Evolutionary conservation across 2,329 filamentous ascomycete species (phyloP).

Genomic region (Elsinoe arachidis): DNA sequence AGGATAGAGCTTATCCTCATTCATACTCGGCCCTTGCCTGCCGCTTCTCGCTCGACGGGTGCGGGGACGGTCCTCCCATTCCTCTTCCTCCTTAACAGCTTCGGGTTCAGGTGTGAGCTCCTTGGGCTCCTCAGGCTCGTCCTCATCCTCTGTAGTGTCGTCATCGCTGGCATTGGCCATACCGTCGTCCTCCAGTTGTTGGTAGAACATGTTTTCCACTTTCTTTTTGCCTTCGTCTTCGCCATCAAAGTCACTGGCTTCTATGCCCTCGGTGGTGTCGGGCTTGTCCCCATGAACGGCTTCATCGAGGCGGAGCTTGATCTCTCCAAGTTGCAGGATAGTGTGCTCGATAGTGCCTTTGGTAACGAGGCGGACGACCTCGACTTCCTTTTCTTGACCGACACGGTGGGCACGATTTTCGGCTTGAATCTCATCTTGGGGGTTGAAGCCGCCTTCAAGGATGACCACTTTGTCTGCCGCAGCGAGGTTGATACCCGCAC

Average conservation of each 20-base stretch:
- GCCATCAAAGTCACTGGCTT: background rate
- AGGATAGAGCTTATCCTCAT: background rate
- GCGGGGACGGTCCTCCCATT: background rate
- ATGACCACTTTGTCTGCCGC: conserved; percentile 96
- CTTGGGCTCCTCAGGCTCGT: background rate
- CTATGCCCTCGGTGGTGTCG: background rate
- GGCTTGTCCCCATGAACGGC: background rate
- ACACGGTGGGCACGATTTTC: conserved; percentile 95
- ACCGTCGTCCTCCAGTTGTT: background rate
- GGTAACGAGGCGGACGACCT: conserved; percentile 78
- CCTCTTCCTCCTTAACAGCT: background rate
- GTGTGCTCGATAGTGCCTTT: conserved; percentile 82
- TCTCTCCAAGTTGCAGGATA: conserved; percentile 81
- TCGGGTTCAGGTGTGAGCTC: background rate
- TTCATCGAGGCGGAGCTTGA: conserved; percentile 83
- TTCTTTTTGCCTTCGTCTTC: conserved; percentile 3
- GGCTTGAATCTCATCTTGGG: conserved; percentile 95
- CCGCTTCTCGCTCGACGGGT: background rate
- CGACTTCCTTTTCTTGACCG: conserved; percentile 81
- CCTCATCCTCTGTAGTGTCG: background rate
- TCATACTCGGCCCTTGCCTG: background rate
- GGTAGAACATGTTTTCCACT: background rate
- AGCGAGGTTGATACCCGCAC: conserved; percentile 93
- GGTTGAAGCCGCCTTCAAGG: conserved; percentile 95
- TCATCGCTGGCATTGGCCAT: background rate